Conservation (phyloP, 1,284 basidiomycete genomes). For the Sanghuangporus baumii region DNA sequence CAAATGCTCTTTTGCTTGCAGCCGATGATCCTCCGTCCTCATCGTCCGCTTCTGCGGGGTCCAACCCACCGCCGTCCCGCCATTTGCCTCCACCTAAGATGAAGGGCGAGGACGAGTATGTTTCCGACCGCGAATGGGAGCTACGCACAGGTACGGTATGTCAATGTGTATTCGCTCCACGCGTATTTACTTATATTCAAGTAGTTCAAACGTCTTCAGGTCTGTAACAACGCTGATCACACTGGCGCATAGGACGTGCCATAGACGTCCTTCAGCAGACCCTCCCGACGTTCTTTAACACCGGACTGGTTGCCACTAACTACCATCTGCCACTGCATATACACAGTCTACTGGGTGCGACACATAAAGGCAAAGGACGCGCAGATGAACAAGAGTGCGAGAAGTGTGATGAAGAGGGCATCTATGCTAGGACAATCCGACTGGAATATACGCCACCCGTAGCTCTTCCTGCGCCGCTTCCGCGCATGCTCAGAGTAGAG, state of each 20-base stretch:
- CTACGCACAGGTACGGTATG: slow-evolving; percentile 26
- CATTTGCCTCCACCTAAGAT: not conserved
- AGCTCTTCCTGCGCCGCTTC: slow-evolving; percentile 60
- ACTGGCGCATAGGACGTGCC: slow-evolving; percentile 48
- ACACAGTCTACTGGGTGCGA: slow-evolving; percentile 30
- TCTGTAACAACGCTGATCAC: not conserved
- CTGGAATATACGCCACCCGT: slow-evolving; percentile 62
- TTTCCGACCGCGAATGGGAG: slow-evolving; percentile 34
- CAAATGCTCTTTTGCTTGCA: not conserved
- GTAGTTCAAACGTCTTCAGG: not conserved
- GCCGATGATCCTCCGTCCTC: not conserved
- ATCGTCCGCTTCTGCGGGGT: not conserved
- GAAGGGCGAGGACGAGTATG: slow-evolving; percentile 12
- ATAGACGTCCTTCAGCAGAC: slow-evolving; percentile 64
- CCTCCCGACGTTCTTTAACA: slow-evolving; percentile 64
- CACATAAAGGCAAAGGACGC: slow-evolving; percentile 8
- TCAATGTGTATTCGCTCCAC: not conserved
- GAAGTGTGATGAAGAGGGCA: slow-evolving; percentile 26
- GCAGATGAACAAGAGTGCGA: slow-evolving; percentile 4
- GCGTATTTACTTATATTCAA: not conserved
- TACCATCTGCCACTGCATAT: slow-evolving; percentile 14
- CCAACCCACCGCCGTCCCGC: not conserved
- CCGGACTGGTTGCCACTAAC: slow-evolving; percentile 51
- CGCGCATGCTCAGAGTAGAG: slow-evolving; percentile 60
- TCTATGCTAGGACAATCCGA: slow-evolving; percentile 51